Evolutionary conservation across 2,329 filamentous ascomycete species (phyloP), one percentile per base, ranked within the genome.

Genomic region (Fusarium chuoi): DNA sequence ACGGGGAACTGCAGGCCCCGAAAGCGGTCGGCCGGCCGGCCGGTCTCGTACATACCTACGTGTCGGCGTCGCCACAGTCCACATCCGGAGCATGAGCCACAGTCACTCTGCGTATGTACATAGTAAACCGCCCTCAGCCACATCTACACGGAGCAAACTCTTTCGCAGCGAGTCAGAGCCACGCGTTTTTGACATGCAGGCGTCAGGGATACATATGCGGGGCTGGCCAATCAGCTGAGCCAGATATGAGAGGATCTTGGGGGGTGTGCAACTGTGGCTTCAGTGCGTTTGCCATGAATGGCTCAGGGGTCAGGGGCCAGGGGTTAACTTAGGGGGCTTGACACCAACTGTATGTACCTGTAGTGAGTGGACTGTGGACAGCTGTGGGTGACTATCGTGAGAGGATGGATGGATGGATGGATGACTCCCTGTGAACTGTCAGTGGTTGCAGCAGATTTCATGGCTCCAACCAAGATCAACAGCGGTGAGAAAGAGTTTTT

Each of bases 181-280:
- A 73, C 56, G 60, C 70, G 44, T 69, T 63, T 70, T 71, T 74
- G 71, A 73, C 70, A 74, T 73, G 71, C 70, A 73, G 70, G 57
- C 70, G 49, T 71, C 71, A 73, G 70, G 70, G 70, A 73, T 73
- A 28, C 35, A 42, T 42, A 57, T 70, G 64, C 57, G 68, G 67
- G 70, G 68, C 70, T 70, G 56, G 9, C 75, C 72, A 77, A 77
- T 77, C 22, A 62, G 24, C 18, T n/a, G 2, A 5, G 10, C 6
- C 8, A 26, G 30, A 60, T 51, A 51, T 44, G 17, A 38, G 42
- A 35, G n/a, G 46, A 71, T 71, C 61, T 55, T 41, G 52, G 35
- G 64, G 54, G 58, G 65, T 18, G 69, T 65, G 69, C 44, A 42
- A 73, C 44, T 45, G 69, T 65, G 64, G 66, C 66, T 51, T 65